phyloP scores from a whole-genome alignment of 2,329 filamentous ascomycete species.

The Passalora sequoiae region DNA sequence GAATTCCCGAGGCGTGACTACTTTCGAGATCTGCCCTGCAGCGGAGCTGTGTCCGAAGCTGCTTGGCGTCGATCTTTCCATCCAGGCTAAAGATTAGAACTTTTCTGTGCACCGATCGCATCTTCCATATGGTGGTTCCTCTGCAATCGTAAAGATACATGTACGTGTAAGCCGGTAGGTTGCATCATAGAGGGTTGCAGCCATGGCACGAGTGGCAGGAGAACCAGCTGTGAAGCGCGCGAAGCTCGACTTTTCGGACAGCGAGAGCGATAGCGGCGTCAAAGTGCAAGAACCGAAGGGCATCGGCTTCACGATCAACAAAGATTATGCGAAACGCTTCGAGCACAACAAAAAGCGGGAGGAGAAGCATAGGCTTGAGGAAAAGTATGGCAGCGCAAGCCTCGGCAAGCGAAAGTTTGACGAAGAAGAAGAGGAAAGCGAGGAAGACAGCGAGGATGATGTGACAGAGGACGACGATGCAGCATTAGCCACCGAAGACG shows the following conservation, averaged over 20 bases:
- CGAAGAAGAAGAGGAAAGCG: constrained; percentile 41
- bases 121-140: neutral
- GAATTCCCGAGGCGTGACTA: neutral
- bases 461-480: constrained; percentile 89
- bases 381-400: constrained; percentile 63
- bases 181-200: no score
- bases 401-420: constrained; percentile 27
- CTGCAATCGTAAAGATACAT: neutral
- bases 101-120: neutral
- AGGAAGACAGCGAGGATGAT: constrained; percentile 59
- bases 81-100: neutral
- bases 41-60: neutral
- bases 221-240: constrained; percentile 29
- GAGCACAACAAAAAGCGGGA: constrained; percentile 98
- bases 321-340: constrained; percentile 81
- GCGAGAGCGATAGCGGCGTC: constrained; percentile 25
- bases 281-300: constrained; percentile 16
- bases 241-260: constrained; percentile 28
- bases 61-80: no score
- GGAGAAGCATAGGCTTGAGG: constrained; percentile 75
- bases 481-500: constrained; percentile 74
- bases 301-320: constrained; percentile 67
- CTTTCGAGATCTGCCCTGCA: neutral
- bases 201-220: constrained; percentile 7
- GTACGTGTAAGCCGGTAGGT: no score